Evolutionary conservation across 1,139 yeast species (phyloP), one percentile per base, ranked within the genome.

Genomic region (Blastobotrys proliferans): DNA sequence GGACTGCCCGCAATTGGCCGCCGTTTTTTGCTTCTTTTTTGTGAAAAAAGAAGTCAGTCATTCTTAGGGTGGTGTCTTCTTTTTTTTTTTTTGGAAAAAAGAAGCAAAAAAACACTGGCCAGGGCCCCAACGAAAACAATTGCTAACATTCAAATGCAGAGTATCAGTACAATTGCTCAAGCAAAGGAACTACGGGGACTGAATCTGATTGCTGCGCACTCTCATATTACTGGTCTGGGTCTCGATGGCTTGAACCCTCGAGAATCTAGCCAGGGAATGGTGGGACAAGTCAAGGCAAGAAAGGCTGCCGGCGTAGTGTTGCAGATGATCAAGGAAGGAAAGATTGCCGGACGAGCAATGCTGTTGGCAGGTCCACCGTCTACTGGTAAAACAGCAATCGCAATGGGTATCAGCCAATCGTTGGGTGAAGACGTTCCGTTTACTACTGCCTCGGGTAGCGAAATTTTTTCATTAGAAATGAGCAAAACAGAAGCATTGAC

Each of bases 321-420:
- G 56, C 88, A 84, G 68, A 86, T 94, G 95, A 85, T 92, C 47
- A 86, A 86, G 62, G 87, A 83, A 36, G 96, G 97, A 27, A 79
- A 85, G 54, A 92, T 94, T 61, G 97, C 98, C 5, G 99, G 99
- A 16, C 78, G 97, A 54, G 97, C 97, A 1, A 94, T 90, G 25
- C 70, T 94, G 54, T 76, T 94, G 50, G 97, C 98, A 0, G 99
- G 99, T 6, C 98, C 98, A 8, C 98, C 98, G 26, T 84, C 95
- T 1, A 94, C 98, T 1, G 99, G 99, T 64, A 94, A 94, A 64
- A 94, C 99, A 9, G 99, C 99, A 41, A 81, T 94, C 58, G 99
- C 99, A 22, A 88, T 90, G 92, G 99, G 97, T 22, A 72, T 92
- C 47, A 77, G 96, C 10, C 97, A 92, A 64, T 79, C 81, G 38